Evolutionary conservation across 106 monocot species (phyloP).

Genomic region (Apostasia shenzhenica): DNA sequence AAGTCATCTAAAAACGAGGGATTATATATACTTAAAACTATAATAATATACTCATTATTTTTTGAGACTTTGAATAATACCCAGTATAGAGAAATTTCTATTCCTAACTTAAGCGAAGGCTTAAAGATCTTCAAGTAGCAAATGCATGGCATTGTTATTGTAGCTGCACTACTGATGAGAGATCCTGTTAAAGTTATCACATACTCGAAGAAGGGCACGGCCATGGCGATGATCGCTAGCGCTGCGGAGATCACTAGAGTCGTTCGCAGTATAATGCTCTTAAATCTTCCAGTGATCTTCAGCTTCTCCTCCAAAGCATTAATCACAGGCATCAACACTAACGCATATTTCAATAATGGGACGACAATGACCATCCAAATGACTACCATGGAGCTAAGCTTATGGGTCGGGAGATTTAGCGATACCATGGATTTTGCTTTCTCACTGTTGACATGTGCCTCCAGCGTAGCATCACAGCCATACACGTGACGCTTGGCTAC

Average conservation of each 20-base stretch:
- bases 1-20: no score
- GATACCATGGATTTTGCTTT: background rate
- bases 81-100: background rate
- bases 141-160: background rate
- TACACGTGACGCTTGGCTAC: background rate
- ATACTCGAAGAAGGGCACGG: background rate
- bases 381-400: background rate
- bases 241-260: background rate
- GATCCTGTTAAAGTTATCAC: background rate
- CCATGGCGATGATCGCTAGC: background rate
- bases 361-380: background rate
- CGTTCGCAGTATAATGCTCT: background rate
- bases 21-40: no score
- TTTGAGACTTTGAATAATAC: no score
- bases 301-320: background rate
- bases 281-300: background rate
- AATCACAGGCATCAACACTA: background rate
- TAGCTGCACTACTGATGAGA: background rate
- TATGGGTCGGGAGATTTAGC: background rate
- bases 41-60: no score
- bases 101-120: background rate
- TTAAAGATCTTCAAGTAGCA: constrained; percentile 1
- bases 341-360: background rate
- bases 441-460: no score
- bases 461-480: no score